Evolutionary conservation across 306 rosid species (phyloP), one percentile per base, ranked within the genome.

Genomic region (Casuarina glauca): DNA sequence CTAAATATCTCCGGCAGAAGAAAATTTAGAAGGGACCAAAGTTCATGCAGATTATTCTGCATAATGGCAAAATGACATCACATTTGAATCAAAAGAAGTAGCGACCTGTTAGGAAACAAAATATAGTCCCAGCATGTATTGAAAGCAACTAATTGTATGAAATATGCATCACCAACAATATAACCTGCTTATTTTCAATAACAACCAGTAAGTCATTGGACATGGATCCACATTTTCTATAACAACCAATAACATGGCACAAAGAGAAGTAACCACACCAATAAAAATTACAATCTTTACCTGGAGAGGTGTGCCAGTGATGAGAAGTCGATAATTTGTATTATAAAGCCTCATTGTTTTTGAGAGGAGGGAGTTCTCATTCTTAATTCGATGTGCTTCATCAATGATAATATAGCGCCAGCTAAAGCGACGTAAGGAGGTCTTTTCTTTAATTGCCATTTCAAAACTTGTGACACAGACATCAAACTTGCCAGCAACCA

Each of bases 1-100:
- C 99, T 95, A 82, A 95, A 95, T 72, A 95, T 93, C 86, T 95
- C 99, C 1, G 99, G 99, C 83, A 95, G 90, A 84, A 95, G 99
- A 84, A 95, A 95, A 84, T 95, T 95, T 70, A 95, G 93, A 81
- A 95, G 97, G 75, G 99, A 70, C 99, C 99, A 95, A 8, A 95
- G 96, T 73, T 95, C 99, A 72, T 95, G 99, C 62, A 95, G 99
- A 85, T 95, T 95, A 84, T 95, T 95, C 99, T 95, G 88, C 84
- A 80, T 41, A 26, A 80, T 70, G 11, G 51, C 48, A 67, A 67
- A 35, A 42, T 36, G 58, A 17, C 35, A 16, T 43, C n/a, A n/a
- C 35, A 67, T 67, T 67, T 42, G 42, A 35, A 67, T 42, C n/a
- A 42, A 3, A 67, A 35, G 42, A 41, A 67, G 3, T 3, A 67